Conservation (phyloP, 1,284 basidiomycete genomes). For the Ganoderma sp. region DNA sequence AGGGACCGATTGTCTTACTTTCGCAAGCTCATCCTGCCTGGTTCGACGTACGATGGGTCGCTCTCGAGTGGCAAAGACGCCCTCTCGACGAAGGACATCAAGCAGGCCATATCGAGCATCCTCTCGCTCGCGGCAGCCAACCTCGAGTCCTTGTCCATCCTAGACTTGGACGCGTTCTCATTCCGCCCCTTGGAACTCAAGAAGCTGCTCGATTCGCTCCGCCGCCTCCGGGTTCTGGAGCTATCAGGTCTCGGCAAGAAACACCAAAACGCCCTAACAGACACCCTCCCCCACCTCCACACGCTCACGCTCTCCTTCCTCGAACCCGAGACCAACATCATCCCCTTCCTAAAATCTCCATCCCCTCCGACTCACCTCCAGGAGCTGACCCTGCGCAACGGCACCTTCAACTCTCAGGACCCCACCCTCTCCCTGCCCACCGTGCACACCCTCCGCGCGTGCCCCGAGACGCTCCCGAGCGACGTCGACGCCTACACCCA, state of each 20-base stretch:
- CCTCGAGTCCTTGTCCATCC: constrained; percentile 1
- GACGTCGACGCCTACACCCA: background rate
- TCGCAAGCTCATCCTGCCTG: background rate
- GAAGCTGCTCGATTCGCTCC: background rate
- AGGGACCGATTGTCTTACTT: background rate
- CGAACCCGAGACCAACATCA: background rate
- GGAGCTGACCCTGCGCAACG: background rate
- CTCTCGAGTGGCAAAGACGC: background rate
- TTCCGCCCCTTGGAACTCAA: constrained; percentile 3
- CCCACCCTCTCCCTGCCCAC: background rate
- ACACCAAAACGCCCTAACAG: background rate
- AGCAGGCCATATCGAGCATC: background rate
- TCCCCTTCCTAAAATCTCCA: background rate
- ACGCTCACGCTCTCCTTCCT: background rate
- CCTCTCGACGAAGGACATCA: background rate
- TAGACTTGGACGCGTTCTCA: background rate
- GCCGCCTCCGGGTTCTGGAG: background rate
- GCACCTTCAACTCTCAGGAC: background rate
- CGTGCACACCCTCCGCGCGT: constrained; percentile 2
- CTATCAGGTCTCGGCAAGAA: background rate
- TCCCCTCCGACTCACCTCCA: background rate
- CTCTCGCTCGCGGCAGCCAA: background rate
- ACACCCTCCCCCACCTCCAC: background rate
- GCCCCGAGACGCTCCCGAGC: background rate
- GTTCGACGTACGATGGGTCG: background rate